Percentiles rank a stretch among this genome's conserved stretches.
phyloP scores from a whole-genome alignment of 176 grass and related monocot genomes.

The Carex cristatella region DNA sequence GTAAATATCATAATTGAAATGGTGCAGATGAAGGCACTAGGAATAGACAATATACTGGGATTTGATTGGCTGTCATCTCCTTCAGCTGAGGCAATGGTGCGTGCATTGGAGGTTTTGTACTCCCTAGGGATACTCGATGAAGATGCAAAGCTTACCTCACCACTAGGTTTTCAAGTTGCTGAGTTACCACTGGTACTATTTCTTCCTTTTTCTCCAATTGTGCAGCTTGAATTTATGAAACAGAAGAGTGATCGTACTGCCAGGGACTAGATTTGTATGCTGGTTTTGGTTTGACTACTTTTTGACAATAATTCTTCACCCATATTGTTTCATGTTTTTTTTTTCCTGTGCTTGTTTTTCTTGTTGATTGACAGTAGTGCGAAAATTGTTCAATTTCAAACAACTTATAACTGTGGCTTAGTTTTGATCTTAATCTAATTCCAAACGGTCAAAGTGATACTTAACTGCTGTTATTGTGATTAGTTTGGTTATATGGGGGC shows the following conservation, averaged over 20 bases:
- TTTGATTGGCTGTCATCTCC: conserved; percentile 99
- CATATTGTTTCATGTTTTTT: not conserved
- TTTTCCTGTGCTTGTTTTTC: not conserved
- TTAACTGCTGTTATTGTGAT: not conserved
- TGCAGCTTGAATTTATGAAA: not conserved
- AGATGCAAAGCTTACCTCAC: conserved; percentile 92
- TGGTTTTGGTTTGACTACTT: not conserved
- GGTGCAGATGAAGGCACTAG: conserved; percentile 78
- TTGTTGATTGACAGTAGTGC: not conserved
- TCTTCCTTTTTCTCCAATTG: not conserved
- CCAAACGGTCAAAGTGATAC: not conserved
- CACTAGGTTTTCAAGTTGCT: conserved; percentile 81
- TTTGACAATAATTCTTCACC: not conserved
- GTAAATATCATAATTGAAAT: conserved; percentile 4
- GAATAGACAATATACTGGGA: conserved; percentile 95
- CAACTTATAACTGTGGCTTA: not conserved
- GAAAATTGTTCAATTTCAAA: not conserved
- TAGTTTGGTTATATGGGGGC: not conserved
- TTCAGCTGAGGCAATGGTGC: conserved; percentile 81
- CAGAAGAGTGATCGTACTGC: not conserved
- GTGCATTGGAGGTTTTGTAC: conserved; percentile 85
- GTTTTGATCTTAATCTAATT: conserved; percentile 5
- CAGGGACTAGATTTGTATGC: not conserved
- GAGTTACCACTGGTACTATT: conserved; percentile 76
- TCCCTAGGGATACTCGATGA: conserved; percentile 83